Evolutionary conservation across 495 filamentous ascomycete species (phyloP), one percentile per base, ranked within the genome.

Genomic region (Penicillium chermesinum): DNA sequence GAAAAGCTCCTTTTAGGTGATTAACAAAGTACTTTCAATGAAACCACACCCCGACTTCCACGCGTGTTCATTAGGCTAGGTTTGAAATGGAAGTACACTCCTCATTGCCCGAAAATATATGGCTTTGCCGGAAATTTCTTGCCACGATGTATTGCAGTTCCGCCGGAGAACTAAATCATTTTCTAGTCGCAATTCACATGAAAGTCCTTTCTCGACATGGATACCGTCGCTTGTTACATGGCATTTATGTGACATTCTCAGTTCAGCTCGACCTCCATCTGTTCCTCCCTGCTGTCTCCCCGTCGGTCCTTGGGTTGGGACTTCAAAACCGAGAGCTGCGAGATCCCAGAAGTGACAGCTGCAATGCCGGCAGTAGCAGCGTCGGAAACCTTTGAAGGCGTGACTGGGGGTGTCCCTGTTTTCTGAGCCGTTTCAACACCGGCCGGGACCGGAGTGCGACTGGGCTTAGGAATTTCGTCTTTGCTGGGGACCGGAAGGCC

Each of bases 181-280:
- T 9, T 30, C 25, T 30, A 10, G 10, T 10, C 4, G 25, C 10
- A 30, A 30, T 30, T 4, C 25, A 30, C 25, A 30, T 30, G 25
- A 10, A 4, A 4, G 25, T 30, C 25, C 5, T 10, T 30, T 30
- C 25, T 10, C 10, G 5, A 5, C 25, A 30, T 10, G 25, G 25
- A 30, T 30, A 5, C 25, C n/a, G n/a, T n/a, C n/a, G n/a, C n/a
- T n/a, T n/a, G n/a, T n/a, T n/a, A n/a, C n/a, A n/a, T n/a, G n/a
- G n/a, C n/a, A n/a, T n/a, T n/a, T n/a, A n/a, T n/a, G 25, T 30
- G 10, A 30, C 19, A 2, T 16, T 14, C 27, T 71, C 48, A 76
- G 48, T 75, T 68, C 72, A 75, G 71, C 50, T 78, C 75, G 30
- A 77, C 65, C 41, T 72, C 72, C 64, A 79, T 58, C 46, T 66